Conservation (phyloP, 257 asterid genomes). For the Solanum pinnatisectum region DNA sequence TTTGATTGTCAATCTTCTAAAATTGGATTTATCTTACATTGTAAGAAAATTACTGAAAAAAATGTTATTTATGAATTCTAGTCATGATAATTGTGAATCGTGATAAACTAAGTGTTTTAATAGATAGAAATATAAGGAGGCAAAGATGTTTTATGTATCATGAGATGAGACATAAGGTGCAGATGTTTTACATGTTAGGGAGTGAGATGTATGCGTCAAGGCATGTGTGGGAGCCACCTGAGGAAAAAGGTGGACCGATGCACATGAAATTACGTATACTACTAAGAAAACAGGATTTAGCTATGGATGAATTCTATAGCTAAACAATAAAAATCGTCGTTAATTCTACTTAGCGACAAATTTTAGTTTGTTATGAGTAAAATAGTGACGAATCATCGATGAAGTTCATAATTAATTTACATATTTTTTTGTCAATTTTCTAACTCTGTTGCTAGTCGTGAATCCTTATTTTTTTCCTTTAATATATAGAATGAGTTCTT, state of each 20-base stretch:
- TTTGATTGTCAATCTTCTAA: background rate
- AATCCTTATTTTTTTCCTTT: no score
- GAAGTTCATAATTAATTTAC: background rate
- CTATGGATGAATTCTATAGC: background rate
- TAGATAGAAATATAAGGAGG: background rate
- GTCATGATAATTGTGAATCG: background rate
- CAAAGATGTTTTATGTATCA: background rate
- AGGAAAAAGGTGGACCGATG: background rate
- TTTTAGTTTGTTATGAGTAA: no score
- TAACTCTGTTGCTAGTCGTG: background rate
- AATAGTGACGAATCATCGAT: background rate
- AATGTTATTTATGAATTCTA: background rate
- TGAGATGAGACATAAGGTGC: background rate
- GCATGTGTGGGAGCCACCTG: background rate
- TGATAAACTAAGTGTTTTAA: background rate
- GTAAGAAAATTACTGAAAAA: background rate
- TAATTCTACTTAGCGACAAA: background rate
- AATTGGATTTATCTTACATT: background rate
- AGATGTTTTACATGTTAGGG: background rate
- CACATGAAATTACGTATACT: background rate
- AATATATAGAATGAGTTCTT: background rate
- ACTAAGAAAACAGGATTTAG: background rate
- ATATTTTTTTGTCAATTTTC: background rate
- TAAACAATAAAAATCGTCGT: no score
- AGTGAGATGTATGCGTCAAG: background rate